phyloP scores from a whole-genome alignment of 345 rosid genomes.

The Aethionema arabicum region DNA sequence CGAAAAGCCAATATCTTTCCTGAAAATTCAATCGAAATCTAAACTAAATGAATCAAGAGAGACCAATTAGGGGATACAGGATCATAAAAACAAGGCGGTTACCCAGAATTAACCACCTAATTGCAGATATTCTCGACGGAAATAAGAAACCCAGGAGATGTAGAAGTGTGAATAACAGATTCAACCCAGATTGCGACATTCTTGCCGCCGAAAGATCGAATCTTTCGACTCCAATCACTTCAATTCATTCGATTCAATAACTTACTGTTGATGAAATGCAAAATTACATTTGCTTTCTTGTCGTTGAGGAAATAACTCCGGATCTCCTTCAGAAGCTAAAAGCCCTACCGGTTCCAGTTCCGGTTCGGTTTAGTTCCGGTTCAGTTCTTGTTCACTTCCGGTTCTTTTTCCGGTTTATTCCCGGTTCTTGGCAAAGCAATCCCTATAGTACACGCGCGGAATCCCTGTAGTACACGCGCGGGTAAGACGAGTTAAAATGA shows the following conservation, averaged over 20 bases:
- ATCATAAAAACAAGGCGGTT: not conserved
- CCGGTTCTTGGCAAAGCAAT: not conserved
- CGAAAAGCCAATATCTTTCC: constrained; percentile 62
- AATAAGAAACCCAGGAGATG: constrained; percentile 37
- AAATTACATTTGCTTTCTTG: not conserved
- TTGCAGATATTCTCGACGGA: constrained; percentile 41
- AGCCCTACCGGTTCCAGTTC: not conserved
- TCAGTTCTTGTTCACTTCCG: too few species aligned
- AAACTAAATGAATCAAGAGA: not conserved
- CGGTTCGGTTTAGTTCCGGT: too few species aligned
- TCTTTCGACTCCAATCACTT: constrained; percentile 19
- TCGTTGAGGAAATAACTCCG: not conserved
- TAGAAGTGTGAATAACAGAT: constrained; percentile 34
- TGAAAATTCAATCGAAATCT: constrained; percentile 30
- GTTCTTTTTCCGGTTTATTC: too few species aligned
- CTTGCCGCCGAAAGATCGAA: constrained; percentile 29
- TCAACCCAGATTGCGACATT: constrained; percentile 46
- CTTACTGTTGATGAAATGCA: not conserved
- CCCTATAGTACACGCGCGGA: too few species aligned
- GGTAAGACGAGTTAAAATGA: too few species aligned
- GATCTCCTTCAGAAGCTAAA: not conserved
- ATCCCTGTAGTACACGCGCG: too few species aligned
- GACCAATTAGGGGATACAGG: constrained; percentile 6
- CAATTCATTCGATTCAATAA: not conserved
- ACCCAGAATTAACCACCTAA: constrained; percentile 44